Evolutionary conservation across 177 flowering plant genomes (phyloP).

Genomic region (Telopea speciosissima): DNA sequence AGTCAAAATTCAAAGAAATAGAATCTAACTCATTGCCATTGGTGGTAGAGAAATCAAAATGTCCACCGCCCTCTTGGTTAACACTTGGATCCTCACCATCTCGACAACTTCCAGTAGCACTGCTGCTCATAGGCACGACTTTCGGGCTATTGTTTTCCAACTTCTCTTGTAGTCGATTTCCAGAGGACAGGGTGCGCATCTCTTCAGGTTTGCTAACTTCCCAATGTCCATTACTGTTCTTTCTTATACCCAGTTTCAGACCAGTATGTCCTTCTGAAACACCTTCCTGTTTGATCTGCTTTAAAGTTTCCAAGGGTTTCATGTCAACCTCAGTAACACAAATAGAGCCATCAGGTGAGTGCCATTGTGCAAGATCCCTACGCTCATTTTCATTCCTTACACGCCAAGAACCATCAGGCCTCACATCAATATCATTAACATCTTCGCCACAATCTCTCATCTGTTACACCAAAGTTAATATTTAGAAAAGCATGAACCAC

Average conservation of each 20-base stretch:
- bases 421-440: constrained; percentile 80
- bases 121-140: constrained; percentile 69
- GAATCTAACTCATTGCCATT: constrained; percentile 72
- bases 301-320: constrained; percentile 38
- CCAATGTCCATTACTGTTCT: constrained; percentile 78
- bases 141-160: constrained; percentile 31
- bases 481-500: background rate
- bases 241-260: constrained; percentile 67
- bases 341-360: constrained; percentile 62
- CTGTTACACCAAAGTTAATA: constrained; percentile 30
- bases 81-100: constrained; percentile 89
- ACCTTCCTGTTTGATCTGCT: constrained; percentile 68
- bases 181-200: constrained; percentile 39
- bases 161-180: constrained; percentile 34
- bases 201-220: constrained; percentile 79
- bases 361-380: constrained; percentile 73
- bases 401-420: constrained; percentile 98
- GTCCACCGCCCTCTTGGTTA: constrained; percentile 70
- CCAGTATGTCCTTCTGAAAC: constrained; percentile 52
- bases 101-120: constrained; percentile 75
- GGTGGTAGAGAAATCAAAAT: constrained; percentile 48
- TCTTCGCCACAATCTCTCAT: constrained; percentile 79
- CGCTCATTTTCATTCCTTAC: constrained; percentile 60
- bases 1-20: constrained; percentile 38
- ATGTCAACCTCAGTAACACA: constrained; percentile 39